phyloP scores from a whole-genome alignment of 2,329 filamentous ascomycete species.

The Fragosphaeria purpurea region DNA sequence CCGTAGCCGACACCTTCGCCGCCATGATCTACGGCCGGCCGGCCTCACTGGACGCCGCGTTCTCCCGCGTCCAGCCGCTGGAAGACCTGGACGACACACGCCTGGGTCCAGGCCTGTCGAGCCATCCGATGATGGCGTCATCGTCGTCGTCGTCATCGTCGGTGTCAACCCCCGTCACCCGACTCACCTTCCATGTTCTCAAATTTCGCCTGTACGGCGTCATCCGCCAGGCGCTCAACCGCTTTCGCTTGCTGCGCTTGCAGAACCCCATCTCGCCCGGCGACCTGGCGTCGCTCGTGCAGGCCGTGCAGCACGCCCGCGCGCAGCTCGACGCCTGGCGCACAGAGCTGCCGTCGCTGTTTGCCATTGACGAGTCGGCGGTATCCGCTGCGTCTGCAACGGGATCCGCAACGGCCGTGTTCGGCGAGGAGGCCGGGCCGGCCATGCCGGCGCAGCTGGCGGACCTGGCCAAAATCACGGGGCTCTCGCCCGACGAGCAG shows the following conservation, averaged over 20 bases:
- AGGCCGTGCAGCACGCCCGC: slow-evolving; percentile 10
- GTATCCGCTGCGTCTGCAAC: not conserved
- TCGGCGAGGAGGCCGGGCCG: no score
- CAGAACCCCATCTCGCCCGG: slow-evolving; percentile 13
- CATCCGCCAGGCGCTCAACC: slow-evolving; percentile 18
- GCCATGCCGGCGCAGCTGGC: not conserved
- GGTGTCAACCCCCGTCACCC: not conserved
- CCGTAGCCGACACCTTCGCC: slow-evolving; percentile 19
- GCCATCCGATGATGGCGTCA: not conserved
- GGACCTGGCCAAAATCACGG: not conserved
- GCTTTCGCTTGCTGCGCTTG: slow-evolving; percentile 17
- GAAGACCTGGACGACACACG: slow-evolving; percentile 17
- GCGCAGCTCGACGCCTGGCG: slow-evolving; percentile 11
- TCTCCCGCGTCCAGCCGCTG: slow-evolving; percentile 16
- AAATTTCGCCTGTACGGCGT: slow-evolving; percentile 20
- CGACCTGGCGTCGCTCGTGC: slow-evolving; percentile 11
- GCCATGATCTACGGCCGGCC: slow-evolving; percentile 21
- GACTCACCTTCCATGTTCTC: slow-evolving; percentile 18
- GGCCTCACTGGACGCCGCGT: slow-evolving; percentile 18
- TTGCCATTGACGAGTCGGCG: slow-evolving; percentile 5
- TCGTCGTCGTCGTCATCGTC: not conserved
- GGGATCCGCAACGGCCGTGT: not conserved
- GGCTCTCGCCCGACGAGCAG: not conserved
- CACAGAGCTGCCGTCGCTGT: slow-evolving; percentile 4
- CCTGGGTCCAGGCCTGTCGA: not conserved